Evolutionary conservation across 1,139 yeast genomes (phyloP).

Genomic region (Arxiozyma slooffiae): DNA sequence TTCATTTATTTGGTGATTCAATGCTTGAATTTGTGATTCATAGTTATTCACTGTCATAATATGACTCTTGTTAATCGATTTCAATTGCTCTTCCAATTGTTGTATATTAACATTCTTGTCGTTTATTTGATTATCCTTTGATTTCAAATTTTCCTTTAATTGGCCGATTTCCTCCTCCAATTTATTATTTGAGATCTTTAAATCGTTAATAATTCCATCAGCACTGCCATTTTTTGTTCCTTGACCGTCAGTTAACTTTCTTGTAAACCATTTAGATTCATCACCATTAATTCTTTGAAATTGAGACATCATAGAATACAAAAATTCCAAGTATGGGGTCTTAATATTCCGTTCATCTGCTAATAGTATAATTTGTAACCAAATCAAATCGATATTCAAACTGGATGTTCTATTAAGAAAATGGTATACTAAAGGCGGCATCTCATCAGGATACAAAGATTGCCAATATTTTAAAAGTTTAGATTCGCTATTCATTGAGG

Average conservation of each 20-base stretch:
- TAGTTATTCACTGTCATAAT: constrained; percentile 4
- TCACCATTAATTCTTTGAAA: constrained; percentile 43
- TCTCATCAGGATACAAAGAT: constrained; percentile 28
- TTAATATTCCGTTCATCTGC: constrained; percentile 80
- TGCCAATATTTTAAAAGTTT: constrained; percentile 48
- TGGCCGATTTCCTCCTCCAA: background rate
- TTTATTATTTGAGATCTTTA: background rate
- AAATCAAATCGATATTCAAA: constrained; percentile 58
- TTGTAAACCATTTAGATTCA: constrained; percentile 34
- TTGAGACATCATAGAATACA: constrained; percentile 73
- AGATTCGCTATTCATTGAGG: constrained; percentile 38
- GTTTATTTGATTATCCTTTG: background rate
- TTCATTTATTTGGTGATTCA: constrained; percentile 2
- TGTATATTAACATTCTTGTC: background rate
- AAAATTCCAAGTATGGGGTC: constrained; percentile 82
- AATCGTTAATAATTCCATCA: background rate
- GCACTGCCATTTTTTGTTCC: background rate
- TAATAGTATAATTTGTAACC: constrained; percentile 74
- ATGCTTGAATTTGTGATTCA: background rate
- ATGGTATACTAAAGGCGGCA: constrained; percentile 25
- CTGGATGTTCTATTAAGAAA: constrained; percentile 21
- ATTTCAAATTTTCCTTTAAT: background rate
- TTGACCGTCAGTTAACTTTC: constrained; percentile 9
- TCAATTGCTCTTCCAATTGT: constrained; percentile 1
- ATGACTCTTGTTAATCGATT: constrained; percentile 4